Conservation (phyloP, 2,329 filamentous ascomycete species). For the Aureobasidium sp. region DNA sequence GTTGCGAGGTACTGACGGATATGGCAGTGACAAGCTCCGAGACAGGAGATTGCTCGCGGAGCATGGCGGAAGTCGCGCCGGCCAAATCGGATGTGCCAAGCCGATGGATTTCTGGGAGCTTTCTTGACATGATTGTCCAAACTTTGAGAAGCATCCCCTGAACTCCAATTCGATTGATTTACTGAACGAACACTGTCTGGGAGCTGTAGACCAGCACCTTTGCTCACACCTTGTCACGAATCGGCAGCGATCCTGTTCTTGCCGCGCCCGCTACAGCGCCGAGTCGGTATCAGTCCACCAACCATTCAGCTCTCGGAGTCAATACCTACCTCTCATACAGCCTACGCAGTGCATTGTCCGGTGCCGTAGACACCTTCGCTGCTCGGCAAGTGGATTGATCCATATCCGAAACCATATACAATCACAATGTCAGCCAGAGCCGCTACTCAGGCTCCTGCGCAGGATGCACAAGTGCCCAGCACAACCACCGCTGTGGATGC, state of each 20-base stretch:
- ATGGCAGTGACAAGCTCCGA: not conserved
- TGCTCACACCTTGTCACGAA: not conserved
- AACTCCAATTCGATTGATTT: not conserved
- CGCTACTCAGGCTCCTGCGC: not conserved
- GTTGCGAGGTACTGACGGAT: not conserved
- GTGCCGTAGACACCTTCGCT: not conserved
- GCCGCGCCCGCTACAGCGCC: not conserved
- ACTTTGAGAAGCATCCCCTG: not conserved
- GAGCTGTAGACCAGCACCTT: not conserved
- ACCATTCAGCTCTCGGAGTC: not conserved
- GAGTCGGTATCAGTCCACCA: not conserved
- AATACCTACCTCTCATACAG: not conserved
- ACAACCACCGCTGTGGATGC: constrained; percentile 20
- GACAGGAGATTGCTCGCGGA: not conserved
- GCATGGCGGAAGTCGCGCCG: not conserved
- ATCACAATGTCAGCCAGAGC: constrained; percentile 1
- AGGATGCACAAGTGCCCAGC: not conserved
- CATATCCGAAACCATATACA: not conserved
- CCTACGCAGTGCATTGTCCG: not conserved
- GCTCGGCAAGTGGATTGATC: not conserved
- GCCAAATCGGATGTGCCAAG: not conserved
- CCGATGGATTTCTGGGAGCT: not conserved
- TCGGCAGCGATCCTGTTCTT: not conserved
- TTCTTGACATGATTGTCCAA: not conserved
- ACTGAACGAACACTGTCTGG: not conserved